Base-by-base conservation (phyloP, 495 filamentous ascomycete species). In the Bacidia rubella region DNA sequence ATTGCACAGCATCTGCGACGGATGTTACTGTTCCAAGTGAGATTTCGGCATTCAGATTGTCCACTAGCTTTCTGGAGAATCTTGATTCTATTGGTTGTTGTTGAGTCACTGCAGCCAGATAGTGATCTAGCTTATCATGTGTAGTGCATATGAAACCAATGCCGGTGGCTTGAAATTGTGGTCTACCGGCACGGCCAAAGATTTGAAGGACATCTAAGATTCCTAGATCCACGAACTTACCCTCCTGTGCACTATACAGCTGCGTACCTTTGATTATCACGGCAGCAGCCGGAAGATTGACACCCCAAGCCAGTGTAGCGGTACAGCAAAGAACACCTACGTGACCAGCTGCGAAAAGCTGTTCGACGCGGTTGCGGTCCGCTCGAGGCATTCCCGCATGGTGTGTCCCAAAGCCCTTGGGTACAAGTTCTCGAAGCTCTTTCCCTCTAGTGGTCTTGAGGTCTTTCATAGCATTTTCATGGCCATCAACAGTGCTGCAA, bases 201-300 rank as follows among this genome's bases (percentile, higher is more conserved):
- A 99, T 99, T 67, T 99, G 92, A 55, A 99, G 71, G 11, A 99
- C 92, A 64, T 99, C 92, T 2, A 99, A 77, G 57, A 99, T 99
- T 10, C 92, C 90, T 12, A 99, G 74, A 62, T 97, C 93, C 22
- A 95, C 83, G 62, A 96, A 97, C 70, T 90, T 93, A 66, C 92
- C 92, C 54, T 92, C 90, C 66, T 92, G 84, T 0, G 92, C 81
- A 63, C 90, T 96, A 68, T 99, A 99, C 2, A 99, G 71, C 64
- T 96, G 89, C 4, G 92, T 97, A 17, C 92, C 92, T 66, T 97
- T 97, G 71, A 99, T 99, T 49, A 99, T 77, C 22, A 99, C 92
- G 2, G 92, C 94, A 11, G 93, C 90, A 9, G 92, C 92, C 1
- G 92, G 92, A 65, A 99, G 78, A 70, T 99, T 99, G 58, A 99